phyloP scores from a whole-genome alignment of 192 early-diverging fungal genomes.

The Backusella parvicylindrica region DNA sequence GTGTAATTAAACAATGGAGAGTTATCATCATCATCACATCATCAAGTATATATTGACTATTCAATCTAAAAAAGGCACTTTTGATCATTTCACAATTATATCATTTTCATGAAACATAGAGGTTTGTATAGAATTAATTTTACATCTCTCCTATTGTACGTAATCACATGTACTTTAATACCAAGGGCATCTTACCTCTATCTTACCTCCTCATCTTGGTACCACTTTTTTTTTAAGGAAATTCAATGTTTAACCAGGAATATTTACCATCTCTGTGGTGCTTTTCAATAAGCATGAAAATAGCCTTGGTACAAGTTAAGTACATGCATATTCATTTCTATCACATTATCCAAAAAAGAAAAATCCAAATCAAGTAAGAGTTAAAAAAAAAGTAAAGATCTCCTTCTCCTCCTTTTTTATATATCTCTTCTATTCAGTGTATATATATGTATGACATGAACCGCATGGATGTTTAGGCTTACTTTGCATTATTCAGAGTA shows the following conservation, averaged over 20 bases:
- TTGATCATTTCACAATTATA: background rate
- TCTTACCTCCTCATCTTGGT: background rate
- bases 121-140: background rate
- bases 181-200: background rate
- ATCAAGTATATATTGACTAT: background rate
- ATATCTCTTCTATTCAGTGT: background rate
- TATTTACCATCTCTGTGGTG: background rate
- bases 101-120: background rate
- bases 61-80: background rate
- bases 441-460: background rate
- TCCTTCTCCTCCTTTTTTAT: background rate
- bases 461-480: background rate
- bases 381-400: background rate
- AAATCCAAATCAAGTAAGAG: background rate
- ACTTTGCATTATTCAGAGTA: background rate
- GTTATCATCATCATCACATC: background rate
- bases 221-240: background rate
- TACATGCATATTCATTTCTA: background rate
- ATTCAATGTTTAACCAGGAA: background rate
- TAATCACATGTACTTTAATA: background rate
- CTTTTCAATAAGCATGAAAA: background rate
- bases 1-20: too few relatives aligned
- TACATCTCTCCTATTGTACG: background rate
- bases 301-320: background rate
- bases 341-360: slow-evolving; percentile 4